Evolutionary conservation across 306 rosid species (phyloP), one percentile per base, ranked within the genome.

Genomic region (Fragaria ananassa): DNA sequence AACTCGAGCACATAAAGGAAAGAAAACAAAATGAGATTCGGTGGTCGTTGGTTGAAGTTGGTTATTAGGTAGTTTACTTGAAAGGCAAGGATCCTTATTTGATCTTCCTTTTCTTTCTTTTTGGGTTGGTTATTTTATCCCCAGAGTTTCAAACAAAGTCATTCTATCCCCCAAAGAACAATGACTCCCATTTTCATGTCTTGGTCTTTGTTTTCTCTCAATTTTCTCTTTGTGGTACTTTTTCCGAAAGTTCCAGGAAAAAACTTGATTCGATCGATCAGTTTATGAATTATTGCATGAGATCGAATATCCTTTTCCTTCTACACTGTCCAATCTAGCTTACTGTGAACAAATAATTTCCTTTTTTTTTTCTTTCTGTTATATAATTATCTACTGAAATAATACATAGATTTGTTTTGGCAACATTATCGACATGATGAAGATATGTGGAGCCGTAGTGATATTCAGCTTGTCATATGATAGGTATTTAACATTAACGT

Each of bases 51-150:
- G 50, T 42, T 60, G 87, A 29, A 29, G 93, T 87, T 82, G 87
- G 88, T 85, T 79, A 91, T 82, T 88, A 74, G 89, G 91, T 81
- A 72, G 88, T 76, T 91, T 83, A 79, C 97, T 88, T 89, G 84
- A 79, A 79, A 83, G 81, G 57, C 63, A 91, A 83, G 92, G 87
- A 86, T 86, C 75, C 83, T 78, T 45, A 31, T 60, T 64, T 46
- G 65, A 35, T n/a, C 44, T 58, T 42, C 31, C 8, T 35, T 54
- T 47, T 71, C 86, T 88, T 76, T 8, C 3, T 54, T 19, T 18
- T 18, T 50, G 21, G 88, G 89, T 85, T 79, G 80, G 85, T 77
- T 82, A 82, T 76, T 85, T 85, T 65, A 81, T 82, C 83, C 45
- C 58, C 45, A 27, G 12, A 21, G 21, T 69, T 60, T 61, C 51